Conservation (phyloP, 2,329 filamentous ascomycete species). For the Pyrenochaeta sp. region DNA sequence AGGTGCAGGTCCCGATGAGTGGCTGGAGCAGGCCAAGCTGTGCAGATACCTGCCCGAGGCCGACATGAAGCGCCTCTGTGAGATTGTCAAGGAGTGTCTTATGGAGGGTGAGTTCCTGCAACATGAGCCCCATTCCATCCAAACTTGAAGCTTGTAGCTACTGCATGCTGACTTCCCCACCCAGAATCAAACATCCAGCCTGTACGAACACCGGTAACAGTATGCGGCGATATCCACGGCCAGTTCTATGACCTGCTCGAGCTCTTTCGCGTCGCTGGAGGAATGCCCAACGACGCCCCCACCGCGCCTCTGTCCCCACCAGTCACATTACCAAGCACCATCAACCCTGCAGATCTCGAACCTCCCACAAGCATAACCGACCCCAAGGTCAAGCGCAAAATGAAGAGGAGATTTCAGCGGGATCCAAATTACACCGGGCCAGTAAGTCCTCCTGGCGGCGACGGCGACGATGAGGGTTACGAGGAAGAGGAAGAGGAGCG, state of each 20-base stretch:
- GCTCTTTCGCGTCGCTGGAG: conserved; percentile 93
- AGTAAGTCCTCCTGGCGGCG: conserved; percentile 58
- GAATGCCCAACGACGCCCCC: conserved; percentile 85
- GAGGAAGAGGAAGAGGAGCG: conserved; percentile 60
- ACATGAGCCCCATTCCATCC: too few relatives aligned
- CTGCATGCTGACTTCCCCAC: not conserved
- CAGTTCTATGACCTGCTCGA: conserved; percentile 98
- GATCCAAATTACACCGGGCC: conserved; percentile 64
- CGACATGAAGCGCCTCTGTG: conserved; percentile 98
- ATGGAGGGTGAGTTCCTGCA: conserved; percentile 80
- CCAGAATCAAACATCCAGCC: conserved; percentile 98
- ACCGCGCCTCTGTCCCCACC: conserved; percentile 69
- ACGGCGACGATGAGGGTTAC: conserved; percentile 55
- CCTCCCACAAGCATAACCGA: conserved; percentile 89
- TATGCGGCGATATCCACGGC: conserved; percentile 97
- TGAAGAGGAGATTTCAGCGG: conserved; percentile 66
- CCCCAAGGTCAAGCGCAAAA: conserved; percentile 85
- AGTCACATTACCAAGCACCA: conserved; percentile 70
- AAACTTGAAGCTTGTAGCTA: too few relatives aligned
- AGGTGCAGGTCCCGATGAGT: conserved; percentile 90
- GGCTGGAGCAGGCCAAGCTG: conserved; percentile 95
- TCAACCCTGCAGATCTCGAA: conserved; percentile 91
- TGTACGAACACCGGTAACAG: conserved; percentile 94
- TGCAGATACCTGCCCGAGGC: conserved; percentile 96
- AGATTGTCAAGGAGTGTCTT: conserved; percentile 97